Base-by-base conservation (phyloP, 2,329 filamentous ascomycete species). In the Paracoccidioides lutzii region DNA sequence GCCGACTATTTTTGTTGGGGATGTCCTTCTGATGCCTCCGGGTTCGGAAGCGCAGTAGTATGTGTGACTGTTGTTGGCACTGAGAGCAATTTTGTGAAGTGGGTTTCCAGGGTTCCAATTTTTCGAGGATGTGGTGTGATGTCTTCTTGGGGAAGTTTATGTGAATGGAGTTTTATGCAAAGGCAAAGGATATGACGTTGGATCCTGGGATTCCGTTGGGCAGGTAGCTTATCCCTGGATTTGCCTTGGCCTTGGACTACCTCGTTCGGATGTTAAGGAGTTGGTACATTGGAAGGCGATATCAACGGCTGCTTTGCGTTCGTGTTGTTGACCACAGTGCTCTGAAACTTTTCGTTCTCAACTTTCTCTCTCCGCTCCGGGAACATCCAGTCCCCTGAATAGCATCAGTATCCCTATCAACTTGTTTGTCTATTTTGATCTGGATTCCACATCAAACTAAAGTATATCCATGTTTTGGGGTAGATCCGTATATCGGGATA, bases 1-100 rank as follows among this genome's bases (percentile, higher is more conserved):
- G 52, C 38, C 22, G 33, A 30, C 62, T 22, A 54, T 64, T 15
- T 59, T 59, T 49, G 44, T 59, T 28, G 59, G 57, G 3, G 54
- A 61, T 43, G 64, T 66, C 37, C 22, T 22, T 22, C 22, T 22
- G 22, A 14, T 53, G 46, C 32, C 37, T 49, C 22, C 46, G 7
- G 32, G 32, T 1, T 7, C 33, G 10, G 44, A 10, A 8, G 10
- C n/a, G 32, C n/a, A 49, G 15, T n/a, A 37, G 12, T 37, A 37
- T 30, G 32, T 6, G 6, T 12, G 28, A 45, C 10, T 9, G 43
- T 33, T 49, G 33, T 8, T 37, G 6, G 32, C 37, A n/a, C n/a
- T 49, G 33, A 3, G 8, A 8, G 28, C 28, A 5, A 8, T 5
- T 12, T 4, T 28, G 37, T 7, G 37, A 38, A 38, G 37, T n/a